Evolutionary conservation across 2,329 filamentous ascomycete genomes (phyloP), one percentile per base, ranked within the genome.

Genomic region (Anthostomella pinea): DNA sequence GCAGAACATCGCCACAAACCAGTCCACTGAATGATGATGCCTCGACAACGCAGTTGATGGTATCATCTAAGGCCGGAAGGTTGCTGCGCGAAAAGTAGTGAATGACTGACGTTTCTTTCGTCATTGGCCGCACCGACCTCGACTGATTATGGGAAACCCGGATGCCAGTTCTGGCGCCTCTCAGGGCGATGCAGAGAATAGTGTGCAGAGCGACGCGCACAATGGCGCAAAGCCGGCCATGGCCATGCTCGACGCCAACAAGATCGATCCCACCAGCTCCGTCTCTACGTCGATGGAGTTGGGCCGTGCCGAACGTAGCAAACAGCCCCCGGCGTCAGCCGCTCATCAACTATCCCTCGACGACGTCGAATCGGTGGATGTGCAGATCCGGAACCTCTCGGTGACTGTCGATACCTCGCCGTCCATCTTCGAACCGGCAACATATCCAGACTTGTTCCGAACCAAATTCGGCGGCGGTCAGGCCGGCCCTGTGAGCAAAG

Each of bases 381-480:
- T 73, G 33, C 63, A 64, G 36, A 61, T 73, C 13, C 64, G 69
- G 25, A 56, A 68, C 38, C 60, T 74, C 8, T 64, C 67, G 1
- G 73, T 83, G 6, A 70, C 67, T 1, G 75, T 83, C 13, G 72
- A 83, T 41, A 73, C 76, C 2, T 72, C 77, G 1, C 76, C 78
- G 4, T 73, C 72, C 22, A 67, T 70, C 52, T 52, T 73, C 9
- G 69, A 72, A 8, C 70, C 70, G 1, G 54, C 62, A 2, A 74
- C 70, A 1, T 74, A 73, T 25, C 54, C 60, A 0, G 62, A 66
- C 16, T 58, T 69, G 6, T 58, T 67, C 33, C 60, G 58, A 39
- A 47, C 54, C 38, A 65, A 52, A 25, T 62, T 63, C n/a, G n/a
- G n/a, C n/a, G n/a, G n/a, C n/a, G n/a, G n/a, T n/a, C n/a, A n/a